These are phyloP conservation scores for Epithele typhae DNA, from an alignment of 768 basidiomycete species.

Conservation along the genomic window DNA sequence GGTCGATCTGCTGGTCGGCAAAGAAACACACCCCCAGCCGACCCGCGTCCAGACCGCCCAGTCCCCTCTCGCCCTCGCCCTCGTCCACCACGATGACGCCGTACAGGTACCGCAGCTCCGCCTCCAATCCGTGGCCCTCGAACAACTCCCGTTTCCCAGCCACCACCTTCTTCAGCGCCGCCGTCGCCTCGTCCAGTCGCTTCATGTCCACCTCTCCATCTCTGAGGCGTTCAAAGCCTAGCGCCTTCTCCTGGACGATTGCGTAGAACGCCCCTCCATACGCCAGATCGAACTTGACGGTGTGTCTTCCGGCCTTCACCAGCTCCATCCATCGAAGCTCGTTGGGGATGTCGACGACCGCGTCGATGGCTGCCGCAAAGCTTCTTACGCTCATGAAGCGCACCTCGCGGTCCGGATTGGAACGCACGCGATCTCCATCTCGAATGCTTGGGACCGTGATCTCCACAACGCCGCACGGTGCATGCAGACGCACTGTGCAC, in stretches of 20 bases:
- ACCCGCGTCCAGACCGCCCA: conserved; percentile 13
- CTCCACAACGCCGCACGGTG: conserved; percentile 35
- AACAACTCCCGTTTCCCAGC: conserved; percentile 21
- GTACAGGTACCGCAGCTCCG: conserved; percentile 33
- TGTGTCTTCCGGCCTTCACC: conserved; percentile 3
- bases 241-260: conserved; percentile 29
- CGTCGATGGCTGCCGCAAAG: conserved; percentile 26
- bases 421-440: conserved; percentile 14
- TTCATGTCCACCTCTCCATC: conserved; percentile 15
- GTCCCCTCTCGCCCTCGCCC: conserved; percentile 10
- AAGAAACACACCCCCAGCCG: conserved; percentile 32
- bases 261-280: conserved; percentile 40
- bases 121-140: conserved; percentile 26
- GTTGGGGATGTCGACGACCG: conserved; percentile 28
- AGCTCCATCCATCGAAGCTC: conserved; percentile 25
- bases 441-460: conserved; percentile 27
- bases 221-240: conserved; percentile 27
- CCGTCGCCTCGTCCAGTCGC: conserved; percentile 27
- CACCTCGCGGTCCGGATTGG: conserved; percentile 28
- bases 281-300: conserved; percentile 30
- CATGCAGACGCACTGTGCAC: conserved; percentile 29
- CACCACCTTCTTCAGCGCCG: conserved; percentile 24
- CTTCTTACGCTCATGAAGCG: conserved; percentile 34
- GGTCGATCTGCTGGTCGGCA: conserved; percentile 35
- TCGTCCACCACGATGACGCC: conserved; percentile 34